Base-by-base conservation (phyloP, 331 rosid species). In the Acacia concinna region DNA sequence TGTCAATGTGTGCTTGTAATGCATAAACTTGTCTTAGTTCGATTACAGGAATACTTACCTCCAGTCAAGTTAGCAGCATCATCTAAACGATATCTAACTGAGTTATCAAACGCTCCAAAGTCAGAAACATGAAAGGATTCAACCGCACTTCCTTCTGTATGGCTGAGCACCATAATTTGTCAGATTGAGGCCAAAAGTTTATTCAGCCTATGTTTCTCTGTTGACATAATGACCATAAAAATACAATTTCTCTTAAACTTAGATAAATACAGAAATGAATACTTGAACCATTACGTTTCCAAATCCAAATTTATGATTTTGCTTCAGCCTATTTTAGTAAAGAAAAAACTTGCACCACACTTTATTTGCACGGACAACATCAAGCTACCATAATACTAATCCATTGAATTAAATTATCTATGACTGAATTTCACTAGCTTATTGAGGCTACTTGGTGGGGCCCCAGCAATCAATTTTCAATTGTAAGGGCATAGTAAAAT, bases 91-190 rank as follows among this genome's bases (percentile, higher is more conserved):
- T 76, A 68, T 59, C 80, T 79, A 63, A 49, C 76, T 68, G 86
- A 73, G 80, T 77, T 81, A 49, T 62, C 83, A 86, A 80, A 64
- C 37, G 68, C 74, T 60, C 79, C 83, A 63, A 86, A 80, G 77
- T 77, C 81, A 73, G 81, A 80, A 70, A 86, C 52, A 41, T 68
- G 64, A 68, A 83, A 77, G 73, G 83, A 83, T 51, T 80, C 85
- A 70, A 68, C 3, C 18, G 81, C n/a, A 71, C 82, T 68, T 77
- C 83, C 83, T 54, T 77, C 85, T 73, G 77, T 67, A 71, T 32
- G 74, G 76, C 86, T 80, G 89, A 73, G 77, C 74, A 82, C 46
- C 73, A 64, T 13, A 43, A 56, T 65, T 69, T 27, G 62, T 76
- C 79, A 68, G 64, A n/a, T 27, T 66, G 40, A 31, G 21, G 68